Base-by-base conservation (phyloP, 768 basidiomycete species). In the Amanita rimosa region DNA sequence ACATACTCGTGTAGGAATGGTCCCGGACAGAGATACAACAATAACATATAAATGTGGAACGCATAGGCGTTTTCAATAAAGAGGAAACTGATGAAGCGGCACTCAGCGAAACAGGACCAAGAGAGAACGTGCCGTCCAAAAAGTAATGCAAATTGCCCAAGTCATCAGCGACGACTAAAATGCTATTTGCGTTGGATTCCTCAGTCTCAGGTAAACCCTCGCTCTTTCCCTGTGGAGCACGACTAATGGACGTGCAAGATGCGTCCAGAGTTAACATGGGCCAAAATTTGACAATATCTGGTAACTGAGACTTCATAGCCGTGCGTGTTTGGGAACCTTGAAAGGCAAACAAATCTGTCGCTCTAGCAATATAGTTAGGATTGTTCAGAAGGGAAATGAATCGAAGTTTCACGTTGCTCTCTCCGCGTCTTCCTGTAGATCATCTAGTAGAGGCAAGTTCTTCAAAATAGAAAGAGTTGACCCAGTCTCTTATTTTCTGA, bases 271-370 rank as follows among this genome's bases (percentile, higher is more conserved):
- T 70, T 24, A 91, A 67, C 6, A 75, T 73, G 6, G 89, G 86
- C 86, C 89, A 90, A 26, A 66, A 59, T 17, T 69, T 68, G 46
- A 91, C 83, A 34, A 78, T 63, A 38, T 71, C 64, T n/a, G 86
- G 85, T 16, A 75, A 60, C 5, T 67, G 62, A 19, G 69, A 62
- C 55, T 72, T 72, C 37, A 65, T 62, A 22, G 60, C 60, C 27
- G 69, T 53, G 39, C 71, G 75, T 11, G 74, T 76, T 48, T 80
- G 77, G 8, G 78, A 75, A 34, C 79, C 80, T 64, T 87, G 83
- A 59, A 89, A 88, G 35, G 85, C 82, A 61, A 91, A 91, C 35
- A 90, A 64, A 64, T 89, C 83, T 48, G 81, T 81, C 6, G 83
- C 81, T 49, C 88, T 90, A 62, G 48, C 46, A 39, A 37, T 43